Evolutionary conservation across 805 yeast genomes (phyloP).

Genomic region (Nakazawaea ambrosiae): DNA sequence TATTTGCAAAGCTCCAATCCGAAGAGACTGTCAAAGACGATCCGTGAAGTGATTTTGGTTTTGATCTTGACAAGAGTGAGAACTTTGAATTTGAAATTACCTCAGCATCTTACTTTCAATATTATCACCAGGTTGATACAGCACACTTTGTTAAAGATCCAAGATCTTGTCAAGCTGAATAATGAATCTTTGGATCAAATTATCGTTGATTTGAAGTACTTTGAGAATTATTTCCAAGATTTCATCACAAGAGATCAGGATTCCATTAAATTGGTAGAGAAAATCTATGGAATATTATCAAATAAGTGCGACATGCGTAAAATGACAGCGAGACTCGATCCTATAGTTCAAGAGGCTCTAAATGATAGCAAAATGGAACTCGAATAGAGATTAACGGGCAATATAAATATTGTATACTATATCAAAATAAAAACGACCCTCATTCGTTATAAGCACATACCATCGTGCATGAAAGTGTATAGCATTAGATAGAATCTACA

Average conservation of each 20-base stretch:
- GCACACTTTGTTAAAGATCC: conserved; percentile 5
- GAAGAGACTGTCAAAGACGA: conserved; percentile 1
- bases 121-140: conserved; percentile 1
- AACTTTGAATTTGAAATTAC: conserved; percentile 1
- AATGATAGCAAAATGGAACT: conserved; percentile 4
- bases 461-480: no score
- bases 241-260: neutral
- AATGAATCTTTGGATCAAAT: conserved; percentile 1
- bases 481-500: no score
- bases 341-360: neutral
- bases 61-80: conserved; percentile 3
- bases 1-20: neutral
- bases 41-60: conserved; percentile 3
- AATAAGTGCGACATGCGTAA: conserved; percentile 4
- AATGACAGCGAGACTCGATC: conserved; percentile 1
- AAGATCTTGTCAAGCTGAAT: conserved; percentile 2
- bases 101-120: neutral
- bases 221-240: conserved; percentile 6
- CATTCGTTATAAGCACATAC: no score
- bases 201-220: conserved; percentile 6
- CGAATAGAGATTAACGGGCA: no score
- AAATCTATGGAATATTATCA: conserved; percentile 4
- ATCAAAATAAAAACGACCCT: no score
- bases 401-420: no score
- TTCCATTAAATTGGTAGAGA: conserved; percentile 3